phyloP scores from a whole-genome alignment of 2,329 filamentous ascomycete genomes.

The Chrysoporthe deuterocubensis region DNA sequence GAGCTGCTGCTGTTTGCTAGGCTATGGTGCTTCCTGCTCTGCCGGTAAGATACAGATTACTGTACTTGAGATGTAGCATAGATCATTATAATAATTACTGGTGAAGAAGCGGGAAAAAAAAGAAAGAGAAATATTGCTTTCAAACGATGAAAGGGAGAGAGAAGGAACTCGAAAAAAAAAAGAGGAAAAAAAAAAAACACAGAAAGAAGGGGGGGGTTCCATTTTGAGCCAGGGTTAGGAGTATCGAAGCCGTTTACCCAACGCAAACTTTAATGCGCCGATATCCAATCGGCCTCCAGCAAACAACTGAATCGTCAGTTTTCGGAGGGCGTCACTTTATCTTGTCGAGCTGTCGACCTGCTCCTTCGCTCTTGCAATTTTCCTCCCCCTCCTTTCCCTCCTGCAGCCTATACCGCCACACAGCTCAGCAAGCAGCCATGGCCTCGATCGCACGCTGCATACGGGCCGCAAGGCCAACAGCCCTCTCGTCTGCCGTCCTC shows the following conservation, averaged over 20 bases:
- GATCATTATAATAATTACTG: background rate
- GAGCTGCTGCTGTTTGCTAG: background rate
- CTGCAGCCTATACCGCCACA: conserved; percentile 6
- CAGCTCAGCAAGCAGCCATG: conserved; percentile 46
- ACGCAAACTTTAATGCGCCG: conserved; percentile 18
- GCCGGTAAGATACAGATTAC: too few species aligned
- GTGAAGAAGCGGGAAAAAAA: background rate
- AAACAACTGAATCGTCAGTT: conserved; percentile 20
- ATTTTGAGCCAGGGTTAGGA: conserved; percentile 20
- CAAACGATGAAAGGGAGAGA: background rate
- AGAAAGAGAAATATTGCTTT: background rate
- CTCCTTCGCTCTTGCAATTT: conserved; percentile 10
- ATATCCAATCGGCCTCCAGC: conserved; percentile 18
- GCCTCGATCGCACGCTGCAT: conserved; percentile 65
- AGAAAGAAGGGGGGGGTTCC: background rate
- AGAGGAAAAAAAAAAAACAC: background rate
- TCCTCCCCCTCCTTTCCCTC: background rate
- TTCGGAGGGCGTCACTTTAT: conserved; percentile 21
- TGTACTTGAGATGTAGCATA: background rate
- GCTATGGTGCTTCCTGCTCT: too few species aligned
- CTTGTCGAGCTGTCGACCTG: background rate
- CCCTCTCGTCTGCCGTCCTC: conserved; percentile 44
- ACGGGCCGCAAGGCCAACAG: conserved; percentile 53
- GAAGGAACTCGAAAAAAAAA: background rate
- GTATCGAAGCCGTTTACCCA: conserved; percentile 20